These are phyloP conservation scores for Candida pseudocylindracea DNA, from an alignment of 1,139 yeast genomes.

Conservation along the genomic window DNA sequence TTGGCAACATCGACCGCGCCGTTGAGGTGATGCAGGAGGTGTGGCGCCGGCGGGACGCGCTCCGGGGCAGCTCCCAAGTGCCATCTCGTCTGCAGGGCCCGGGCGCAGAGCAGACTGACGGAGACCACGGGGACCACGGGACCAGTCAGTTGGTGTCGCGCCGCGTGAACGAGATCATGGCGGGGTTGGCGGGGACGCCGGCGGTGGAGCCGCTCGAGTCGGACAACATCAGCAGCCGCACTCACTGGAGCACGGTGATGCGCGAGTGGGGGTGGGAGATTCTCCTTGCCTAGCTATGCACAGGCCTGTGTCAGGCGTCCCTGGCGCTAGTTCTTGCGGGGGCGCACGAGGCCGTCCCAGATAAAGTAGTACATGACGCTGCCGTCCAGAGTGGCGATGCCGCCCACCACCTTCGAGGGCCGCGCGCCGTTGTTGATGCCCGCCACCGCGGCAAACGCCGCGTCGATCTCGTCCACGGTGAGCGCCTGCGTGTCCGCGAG, in stretches of 20 bases:
- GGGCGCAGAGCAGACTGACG: slow-evolving; percentile 6
- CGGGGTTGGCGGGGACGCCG: slow-evolving; percentile 7
- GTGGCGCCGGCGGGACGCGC: slow-evolving; percentile 35
- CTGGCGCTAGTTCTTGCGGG: slow-evolving; percentile 8
- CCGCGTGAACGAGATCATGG: slow-evolving; percentile 12
- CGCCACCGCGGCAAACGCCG: slow-evolving; percentile 11
- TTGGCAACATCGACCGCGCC: slow-evolving; percentile 43
- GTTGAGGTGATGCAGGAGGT: slow-evolving; percentile 50
- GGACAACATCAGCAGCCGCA: slow-evolving; percentile 23
- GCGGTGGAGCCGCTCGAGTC: slow-evolving; percentile 5
- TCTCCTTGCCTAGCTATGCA: slow-evolving; percentile 6
- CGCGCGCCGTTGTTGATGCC: slow-evolving; percentile 3
- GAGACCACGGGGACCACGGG: slow-evolving; percentile 11
- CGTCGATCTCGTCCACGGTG: slow-evolving; percentile 8
- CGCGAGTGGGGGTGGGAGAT: slow-evolving; percentile 64
- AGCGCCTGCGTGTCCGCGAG: slow-evolving; percentile 5
- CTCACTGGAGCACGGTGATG: slow-evolving; percentile 55
- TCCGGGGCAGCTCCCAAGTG: no score
- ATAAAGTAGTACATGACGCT: slow-evolving; percentile 47
- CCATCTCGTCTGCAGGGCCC: no score
- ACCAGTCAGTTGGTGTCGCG: slow-evolving; percentile 20
- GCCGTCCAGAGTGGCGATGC: slow-evolving; percentile 37
- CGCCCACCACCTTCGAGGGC: slow-evolving; percentile 25
- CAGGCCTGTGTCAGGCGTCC: no score
- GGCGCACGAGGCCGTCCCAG: slow-evolving; percentile 38